Conservation (phyloP, 2,329 filamentous ascomycete genomes). For the Dissoconium aciculare region DNA sequence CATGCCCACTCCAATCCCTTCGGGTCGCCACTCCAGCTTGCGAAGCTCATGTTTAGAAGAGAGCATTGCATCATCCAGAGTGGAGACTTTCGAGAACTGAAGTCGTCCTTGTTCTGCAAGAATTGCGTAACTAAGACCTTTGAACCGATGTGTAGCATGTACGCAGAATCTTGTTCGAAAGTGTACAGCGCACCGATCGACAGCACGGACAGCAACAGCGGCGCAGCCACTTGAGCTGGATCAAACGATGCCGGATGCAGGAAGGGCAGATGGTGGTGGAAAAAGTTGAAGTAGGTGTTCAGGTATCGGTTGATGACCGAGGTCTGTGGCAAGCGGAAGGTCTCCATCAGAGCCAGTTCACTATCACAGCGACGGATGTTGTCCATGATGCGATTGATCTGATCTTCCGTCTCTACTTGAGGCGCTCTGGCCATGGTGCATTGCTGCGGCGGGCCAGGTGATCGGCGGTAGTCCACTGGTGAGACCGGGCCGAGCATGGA, state of each 20-base stretch:
- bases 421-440: constrained; percentile 56
- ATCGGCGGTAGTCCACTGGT: constrained; percentile 53
- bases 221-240: constrained; percentile 62
- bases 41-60: constrained; percentile 95
- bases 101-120: constrained; percentile 94
- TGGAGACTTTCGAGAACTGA: constrained; percentile 92
- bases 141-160: constrained; percentile 91
- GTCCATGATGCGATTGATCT: constrained; percentile 70
- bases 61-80: constrained; percentile 98
- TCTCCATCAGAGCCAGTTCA: constrained; percentile 70
- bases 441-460: constrained; percentile 52
- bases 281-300: constrained; percentile 90
- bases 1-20: constrained; percentile 98
- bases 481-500: constrained; percentile 53
- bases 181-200: constrained; percentile 94
- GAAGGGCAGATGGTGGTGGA: constrained; percentile 94
- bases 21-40: constrained; percentile 95
- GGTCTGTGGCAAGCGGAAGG: constrained; percentile 72
- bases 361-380: constrained; percentile 70
- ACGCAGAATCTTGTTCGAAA: constrained; percentile 92
- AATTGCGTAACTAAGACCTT: constrained; percentile 97
- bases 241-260: constrained; percentile 84
- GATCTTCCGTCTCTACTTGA: constrained; percentile 69
- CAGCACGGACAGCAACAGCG: constrained; percentile 73
- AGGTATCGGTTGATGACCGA: constrained; percentile 79